Conservation (phyloP, 345 rosid species). For the Brassica rapa region DNA sequence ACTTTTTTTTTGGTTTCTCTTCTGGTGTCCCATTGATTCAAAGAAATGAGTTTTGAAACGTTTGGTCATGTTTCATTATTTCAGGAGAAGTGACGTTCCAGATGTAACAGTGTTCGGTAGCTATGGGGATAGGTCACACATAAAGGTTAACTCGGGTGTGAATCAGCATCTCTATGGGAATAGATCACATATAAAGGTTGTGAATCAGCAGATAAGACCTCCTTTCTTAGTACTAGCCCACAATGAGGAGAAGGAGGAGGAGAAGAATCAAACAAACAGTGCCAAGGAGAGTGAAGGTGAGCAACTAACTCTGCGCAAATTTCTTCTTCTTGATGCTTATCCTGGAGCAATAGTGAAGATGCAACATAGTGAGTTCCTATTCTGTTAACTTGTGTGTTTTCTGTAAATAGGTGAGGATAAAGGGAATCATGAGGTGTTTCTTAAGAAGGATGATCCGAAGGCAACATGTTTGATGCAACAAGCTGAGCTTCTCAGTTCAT, state of each 20-base stretch:
- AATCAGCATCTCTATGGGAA: background rate
- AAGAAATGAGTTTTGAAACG: constrained; percentile 12
- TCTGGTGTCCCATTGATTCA: background rate
- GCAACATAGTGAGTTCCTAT: background rate
- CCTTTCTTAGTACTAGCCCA: constrained; percentile 64
- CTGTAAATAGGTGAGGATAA: constrained; percentile 50
- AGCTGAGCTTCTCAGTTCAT: constrained; percentile 86
- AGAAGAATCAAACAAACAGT: constrained; percentile 39
- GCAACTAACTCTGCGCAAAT: constrained; percentile 18
- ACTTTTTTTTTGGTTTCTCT: background rate
- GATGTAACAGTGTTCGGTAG: constrained; percentile 41
- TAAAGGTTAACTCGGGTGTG: constrained; percentile 38
- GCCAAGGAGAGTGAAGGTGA: constrained; percentile 60
- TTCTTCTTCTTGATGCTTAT: constrained; percentile 11
- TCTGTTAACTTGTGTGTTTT: background rate
- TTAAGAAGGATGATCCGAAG: constrained; percentile 84
- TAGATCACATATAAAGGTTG: background rate
- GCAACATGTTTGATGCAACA: constrained; percentile 78
- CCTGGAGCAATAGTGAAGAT: background rate
- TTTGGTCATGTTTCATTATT: background rate
- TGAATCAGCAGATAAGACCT: constrained; percentile 57
- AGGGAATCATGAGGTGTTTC: constrained; percentile 47
- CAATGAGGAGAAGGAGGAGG: constrained; percentile 50
- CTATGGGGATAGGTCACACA: constrained; percentile 59
- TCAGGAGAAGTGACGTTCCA: constrained; percentile 72